Evolutionary conservation across 495 filamentous ascomycete genomes (phyloP).

Genomic region (Aspergillus ellipticus): DNA sequence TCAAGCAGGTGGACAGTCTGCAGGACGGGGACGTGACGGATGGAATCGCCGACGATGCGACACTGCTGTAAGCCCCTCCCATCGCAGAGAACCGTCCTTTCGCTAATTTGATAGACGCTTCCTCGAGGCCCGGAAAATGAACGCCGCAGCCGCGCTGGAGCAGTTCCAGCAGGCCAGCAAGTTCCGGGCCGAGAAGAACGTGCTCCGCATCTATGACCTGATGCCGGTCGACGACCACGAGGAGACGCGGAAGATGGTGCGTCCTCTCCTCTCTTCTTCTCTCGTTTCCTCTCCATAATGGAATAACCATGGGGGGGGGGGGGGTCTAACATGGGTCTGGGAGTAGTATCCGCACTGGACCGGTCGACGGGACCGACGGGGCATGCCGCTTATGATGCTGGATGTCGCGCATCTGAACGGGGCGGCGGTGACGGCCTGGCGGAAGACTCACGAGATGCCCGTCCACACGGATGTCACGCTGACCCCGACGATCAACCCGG

Average conservation of each 20-base stretch:
- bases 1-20: slow-evolving; percentile 19
- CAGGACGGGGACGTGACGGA: slow-evolving; percentile 18
- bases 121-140: slow-evolving; percentile 25
- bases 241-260: slow-evolving; percentile 22
- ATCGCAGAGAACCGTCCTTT: too few species aligned
- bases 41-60: slow-evolving; percentile 26
- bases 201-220: slow-evolving; percentile 21
- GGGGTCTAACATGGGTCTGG: neutral
- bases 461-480: neutral
- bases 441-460: slow-evolving; percentile 11
- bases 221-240: slow-evolving; percentile 25
- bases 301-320: neutral
- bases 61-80: slow-evolving; percentile 24
- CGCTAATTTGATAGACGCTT: slow-evolving; percentile 32
- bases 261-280: too few species aligned
- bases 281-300: too few species aligned
- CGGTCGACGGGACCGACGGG: slow-evolving; percentile 27
- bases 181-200: slow-evolving; percentile 20
- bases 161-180: slow-evolving; percentile 22
- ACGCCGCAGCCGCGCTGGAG: slow-evolving; percentile 15
- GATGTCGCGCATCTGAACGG: slow-evolving; percentile 19
- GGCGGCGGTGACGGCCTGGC: slow-evolving; percentile 16
- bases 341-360: slow-evolving; percentile 34
- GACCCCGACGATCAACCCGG: neutral
- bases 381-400: slow-evolving; percentile 26